Percentiles rank a stretch among this genome's conserved stretches.
Conservation (phyloP, 2,329 filamentous ascomycete species). For the Aspergillus uvarum region DNA sequence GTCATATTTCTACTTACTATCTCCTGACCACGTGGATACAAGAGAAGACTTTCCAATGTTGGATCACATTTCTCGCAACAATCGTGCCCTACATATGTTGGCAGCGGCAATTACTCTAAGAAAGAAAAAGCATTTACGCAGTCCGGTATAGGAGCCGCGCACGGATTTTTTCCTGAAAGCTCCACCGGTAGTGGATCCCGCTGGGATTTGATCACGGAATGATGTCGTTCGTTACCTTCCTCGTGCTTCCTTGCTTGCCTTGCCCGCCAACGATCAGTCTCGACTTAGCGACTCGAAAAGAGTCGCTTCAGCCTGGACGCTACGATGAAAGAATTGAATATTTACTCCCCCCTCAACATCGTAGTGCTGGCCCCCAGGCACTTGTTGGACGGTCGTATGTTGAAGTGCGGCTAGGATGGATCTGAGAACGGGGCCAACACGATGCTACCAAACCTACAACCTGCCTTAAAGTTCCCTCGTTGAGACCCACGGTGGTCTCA, state of each 20-base stretch:
- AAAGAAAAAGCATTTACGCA: too few species aligned
- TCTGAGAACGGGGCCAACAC: not conserved
- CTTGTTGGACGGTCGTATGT: not conserved
- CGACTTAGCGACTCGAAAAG: too few species aligned
- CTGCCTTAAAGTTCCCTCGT: conserved; percentile 10
- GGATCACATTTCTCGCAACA: too few species aligned
- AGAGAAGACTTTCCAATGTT: too few species aligned
- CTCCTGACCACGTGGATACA: too few species aligned
- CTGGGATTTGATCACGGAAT: conserved; percentile 3
- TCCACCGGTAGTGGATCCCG: conserved; percentile 2
- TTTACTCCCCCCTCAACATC: too few species aligned
- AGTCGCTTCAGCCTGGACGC: too few species aligned
- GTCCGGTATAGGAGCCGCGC: not conserved
- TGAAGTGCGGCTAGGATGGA: not conserved
- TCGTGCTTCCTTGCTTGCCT: not conserved
- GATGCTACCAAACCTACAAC: conserved; percentile 2
- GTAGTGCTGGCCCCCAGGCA: too few species aligned
- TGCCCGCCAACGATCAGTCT: not conserved
- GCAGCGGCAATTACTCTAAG: not conserved
- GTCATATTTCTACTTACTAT: too few species aligned
- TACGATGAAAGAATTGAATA: too few species aligned
- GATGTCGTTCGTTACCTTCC: not conserved
- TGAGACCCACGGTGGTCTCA: conserved; percentile 18
- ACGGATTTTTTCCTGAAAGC: conserved; percentile 1
- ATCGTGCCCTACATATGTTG: too few species aligned